Conservation (phyloP, 176 grass and related monocot species). For the Poa annua region DNA sequence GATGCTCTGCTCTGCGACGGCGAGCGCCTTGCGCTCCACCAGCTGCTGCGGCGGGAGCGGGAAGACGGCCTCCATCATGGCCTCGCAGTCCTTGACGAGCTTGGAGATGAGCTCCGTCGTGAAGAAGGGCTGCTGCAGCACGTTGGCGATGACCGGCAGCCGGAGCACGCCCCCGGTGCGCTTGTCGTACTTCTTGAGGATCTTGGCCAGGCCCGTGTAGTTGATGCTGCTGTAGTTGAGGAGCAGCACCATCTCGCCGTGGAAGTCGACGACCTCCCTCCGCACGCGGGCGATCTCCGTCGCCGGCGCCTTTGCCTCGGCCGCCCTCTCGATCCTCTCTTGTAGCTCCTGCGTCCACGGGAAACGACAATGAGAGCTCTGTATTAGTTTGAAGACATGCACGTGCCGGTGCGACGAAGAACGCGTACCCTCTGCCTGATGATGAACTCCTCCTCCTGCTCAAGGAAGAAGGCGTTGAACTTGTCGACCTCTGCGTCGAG, state of each 20-base stretch:
- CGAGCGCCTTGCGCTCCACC: constrained; percentile 35
- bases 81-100: constrained; percentile 81
- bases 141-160: constrained; percentile 74
- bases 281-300: constrained; percentile 43
- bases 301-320: constrained; percentile 23
- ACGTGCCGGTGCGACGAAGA: not conserved
- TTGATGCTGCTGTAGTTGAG: constrained; percentile 90
- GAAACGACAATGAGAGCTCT: constrained; percentile 7
- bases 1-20: constrained; percentile 52
- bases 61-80: constrained; percentile 70
- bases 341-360: constrained; percentile 57
- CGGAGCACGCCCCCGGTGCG: constrained; percentile 70
- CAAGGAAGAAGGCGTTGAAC: constrained; percentile 89
- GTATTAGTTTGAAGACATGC: not conserved
- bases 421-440: constrained; percentile 65
- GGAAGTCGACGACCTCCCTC: constrained; percentile 76
- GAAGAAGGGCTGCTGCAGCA: constrained; percentile 87
- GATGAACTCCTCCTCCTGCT: constrained; percentile 94
- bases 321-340: constrained; percentile 52
- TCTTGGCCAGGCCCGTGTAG: constrained; percentile 81
- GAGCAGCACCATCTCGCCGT: constrained; percentile 89
- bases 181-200: constrained; percentile 97
- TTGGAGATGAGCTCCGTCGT: constrained; percentile 74
- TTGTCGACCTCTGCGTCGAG: constrained; percentile 89
- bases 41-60: constrained; percentile 21